These are phyloP conservation scores for Calonectria ilicicola DNA, from an alignment of 2,329 filamentous ascomycete genomes.

Conservation along the genomic window DNA sequence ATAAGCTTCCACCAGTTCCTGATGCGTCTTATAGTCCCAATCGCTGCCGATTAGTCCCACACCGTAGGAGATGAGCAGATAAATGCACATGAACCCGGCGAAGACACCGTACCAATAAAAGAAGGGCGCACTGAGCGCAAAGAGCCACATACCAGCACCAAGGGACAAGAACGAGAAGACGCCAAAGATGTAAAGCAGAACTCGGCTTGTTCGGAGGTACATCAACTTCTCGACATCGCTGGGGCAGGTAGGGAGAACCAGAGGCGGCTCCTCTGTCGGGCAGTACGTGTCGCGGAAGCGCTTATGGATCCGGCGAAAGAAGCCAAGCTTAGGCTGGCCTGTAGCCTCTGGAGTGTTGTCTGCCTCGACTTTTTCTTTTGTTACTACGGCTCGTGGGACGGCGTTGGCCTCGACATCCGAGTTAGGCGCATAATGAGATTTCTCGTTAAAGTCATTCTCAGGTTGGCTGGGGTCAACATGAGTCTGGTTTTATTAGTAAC, in stretches of 20 bases:
- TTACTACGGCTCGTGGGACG: background rate
- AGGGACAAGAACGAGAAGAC: background rate
- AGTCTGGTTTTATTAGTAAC: too few relatives aligned
- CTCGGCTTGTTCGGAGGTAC: background rate
- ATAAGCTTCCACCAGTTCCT: background rate
- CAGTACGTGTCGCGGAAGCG: background rate
- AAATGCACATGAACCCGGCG: background rate
- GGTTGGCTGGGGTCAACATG: too few relatives aligned
- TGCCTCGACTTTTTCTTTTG: background rate
- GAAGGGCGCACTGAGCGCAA: background rate
- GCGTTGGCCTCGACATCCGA: background rate
- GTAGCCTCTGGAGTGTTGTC: background rate
- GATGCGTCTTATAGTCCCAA: background rate
- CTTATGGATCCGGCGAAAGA: background rate
- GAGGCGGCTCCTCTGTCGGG: background rate
- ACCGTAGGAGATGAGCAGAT: background rate
- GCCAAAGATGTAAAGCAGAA: background rate
- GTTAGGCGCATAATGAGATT: too few relatives aligned
- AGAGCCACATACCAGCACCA: background rate
- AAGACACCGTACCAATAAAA: background rate
- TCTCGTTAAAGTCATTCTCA: too few relatives aligned
- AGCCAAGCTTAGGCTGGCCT: background rate
- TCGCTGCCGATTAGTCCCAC: background rate
- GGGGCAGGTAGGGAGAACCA: background rate
- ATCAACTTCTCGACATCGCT: background rate